Percentiles rank a stretch among this genome's conserved stretches.
Evolutionary conservation across 192 early-diverging fungal genomes (phyloP).

Genomic region (Polychytrium aggregatum): DNA sequence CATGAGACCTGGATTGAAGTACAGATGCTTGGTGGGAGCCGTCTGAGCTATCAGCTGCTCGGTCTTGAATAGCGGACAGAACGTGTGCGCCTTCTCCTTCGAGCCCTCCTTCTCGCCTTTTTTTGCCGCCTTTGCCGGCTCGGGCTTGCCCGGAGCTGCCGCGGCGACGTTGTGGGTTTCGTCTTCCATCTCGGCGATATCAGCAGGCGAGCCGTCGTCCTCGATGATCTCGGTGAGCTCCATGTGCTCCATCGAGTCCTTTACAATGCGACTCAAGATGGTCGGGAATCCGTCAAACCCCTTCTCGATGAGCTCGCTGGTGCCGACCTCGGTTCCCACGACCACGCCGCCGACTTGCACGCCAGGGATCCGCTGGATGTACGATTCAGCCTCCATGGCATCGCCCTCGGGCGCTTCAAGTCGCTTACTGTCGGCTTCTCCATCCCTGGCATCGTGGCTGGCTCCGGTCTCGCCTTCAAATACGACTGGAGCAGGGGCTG

Average conservation of each 20-base stretch:
- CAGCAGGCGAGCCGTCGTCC: conserved; percentile 11
- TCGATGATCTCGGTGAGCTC: conserved; percentile 22
- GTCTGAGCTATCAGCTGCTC: conserved; percentile 29
- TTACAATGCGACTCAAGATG: conserved; percentile 25
- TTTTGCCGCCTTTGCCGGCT: background rate
- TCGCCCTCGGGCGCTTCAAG: background rate
- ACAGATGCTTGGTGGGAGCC: conserved; percentile 13
- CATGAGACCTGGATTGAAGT: conserved; percentile 33
- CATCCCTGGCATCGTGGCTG: too few species aligned
- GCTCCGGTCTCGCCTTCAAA: too few species aligned
- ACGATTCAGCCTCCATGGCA: too few species aligned
- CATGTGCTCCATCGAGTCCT: conserved; percentile 11
- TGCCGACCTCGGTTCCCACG: conserved; percentile 35
- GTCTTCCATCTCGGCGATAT: conserved; percentile 4
- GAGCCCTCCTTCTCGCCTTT: background rate
- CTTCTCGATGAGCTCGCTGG: conserved; percentile 23
- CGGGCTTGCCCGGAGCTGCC: background rate
- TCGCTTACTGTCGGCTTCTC: too few species aligned
- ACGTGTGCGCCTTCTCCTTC: background rate
- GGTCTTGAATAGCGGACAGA: conserved; percentile 32
- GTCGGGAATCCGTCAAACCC: conserved; percentile 40
- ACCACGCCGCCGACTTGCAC: conserved; percentile 43
- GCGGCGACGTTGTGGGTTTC: background rate
- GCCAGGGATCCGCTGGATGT: too few species aligned
- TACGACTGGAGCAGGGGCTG: too few species aligned